Evolutionary conservation across 306 rosid species (phyloP).

Genomic region (Pterocarpus santalinus): DNA sequence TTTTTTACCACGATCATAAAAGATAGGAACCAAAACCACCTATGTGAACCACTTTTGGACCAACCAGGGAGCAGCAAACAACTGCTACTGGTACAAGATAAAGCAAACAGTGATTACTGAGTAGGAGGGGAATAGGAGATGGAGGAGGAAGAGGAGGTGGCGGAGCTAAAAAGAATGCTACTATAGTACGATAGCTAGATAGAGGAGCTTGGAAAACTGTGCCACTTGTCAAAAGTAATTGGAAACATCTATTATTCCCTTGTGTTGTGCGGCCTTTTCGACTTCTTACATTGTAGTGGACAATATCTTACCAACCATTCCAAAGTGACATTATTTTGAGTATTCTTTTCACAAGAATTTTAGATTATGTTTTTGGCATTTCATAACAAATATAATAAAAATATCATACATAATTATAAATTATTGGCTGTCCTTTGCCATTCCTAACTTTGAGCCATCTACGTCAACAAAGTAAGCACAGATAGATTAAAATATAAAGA

Average conservation of each 20-base stretch:
- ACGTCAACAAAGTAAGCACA: slow-evolving; percentile 17
- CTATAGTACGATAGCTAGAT: not conserved
- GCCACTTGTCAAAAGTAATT: slow-evolving; percentile 30
- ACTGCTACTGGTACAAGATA: slow-evolving; percentile 45
- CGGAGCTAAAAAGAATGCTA: not conserved
- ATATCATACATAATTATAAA: slow-evolving; percentile 1
- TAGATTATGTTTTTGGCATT: slow-evolving; percentile 38
- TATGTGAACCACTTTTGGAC: slow-evolving; percentile 56
- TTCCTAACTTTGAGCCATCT: slow-evolving; percentile 35
- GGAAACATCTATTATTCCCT: slow-evolving; percentile 29
- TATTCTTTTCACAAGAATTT: slow-evolving; percentile 17
- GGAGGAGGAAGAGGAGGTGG: not conserved
- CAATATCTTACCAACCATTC: slow-evolving; percentile 34
- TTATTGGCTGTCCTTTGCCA: slow-evolving; percentile 23
- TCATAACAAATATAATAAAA: slow-evolving; percentile 12
- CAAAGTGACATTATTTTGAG: slow-evolving; percentile 24
- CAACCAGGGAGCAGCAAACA: slow-evolving; percentile 56
- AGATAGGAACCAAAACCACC: slow-evolving; percentile 23
- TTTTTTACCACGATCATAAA: slow-evolving; percentile 44
- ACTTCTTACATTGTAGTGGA: slow-evolving; percentile 22
- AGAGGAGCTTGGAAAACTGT: slow-evolving; percentile 21
- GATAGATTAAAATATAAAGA: slow-evolving; percentile 30
- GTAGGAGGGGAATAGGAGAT: not conserved
- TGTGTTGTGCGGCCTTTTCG: slow-evolving; percentile 30
- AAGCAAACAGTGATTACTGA: slow-evolving; percentile 9